Percentiles rank a stretch among this genome's conserved stretches.
These are phyloP conservation scores for Xylariales sp. DNA, from an alignment of 2,329 filamentous ascomycete species.

Conservation along the genomic window DNA sequence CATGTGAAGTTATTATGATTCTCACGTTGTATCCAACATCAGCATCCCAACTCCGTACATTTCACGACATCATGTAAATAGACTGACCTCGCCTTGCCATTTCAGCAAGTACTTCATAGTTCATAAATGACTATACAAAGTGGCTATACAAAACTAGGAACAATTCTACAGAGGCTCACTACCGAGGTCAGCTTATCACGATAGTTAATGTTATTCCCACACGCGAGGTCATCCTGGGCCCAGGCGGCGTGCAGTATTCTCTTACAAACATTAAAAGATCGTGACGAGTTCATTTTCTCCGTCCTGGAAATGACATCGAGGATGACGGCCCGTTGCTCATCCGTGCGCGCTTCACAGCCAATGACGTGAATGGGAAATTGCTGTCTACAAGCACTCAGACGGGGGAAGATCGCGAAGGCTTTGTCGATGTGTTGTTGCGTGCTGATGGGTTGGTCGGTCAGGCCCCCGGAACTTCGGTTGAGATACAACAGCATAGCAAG, in stretches of 20 bases:
- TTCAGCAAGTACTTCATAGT: not conserved
- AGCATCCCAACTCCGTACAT: too few species aligned
- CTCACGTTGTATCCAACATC: too few species aligned
- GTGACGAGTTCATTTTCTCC: slow-evolving; percentile 10
- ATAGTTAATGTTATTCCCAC: slow-evolving; percentile 4
- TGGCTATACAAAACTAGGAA: slow-evolving; percentile 2
- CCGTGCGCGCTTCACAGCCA: slow-evolving; percentile 22
- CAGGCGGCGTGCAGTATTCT: slow-evolving; percentile 25
- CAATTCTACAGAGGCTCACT: not conserved
- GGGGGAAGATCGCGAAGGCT: slow-evolving; percentile 20
- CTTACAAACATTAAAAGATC: slow-evolving; percentile 17
- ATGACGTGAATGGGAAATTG: slow-evolving; percentile 24
- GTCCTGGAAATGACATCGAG: slow-evolving; percentile 26
- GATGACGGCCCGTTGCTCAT: slow-evolving; percentile 17
- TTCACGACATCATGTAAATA: too few species aligned
- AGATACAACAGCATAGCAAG: slow-evolving; percentile 20
- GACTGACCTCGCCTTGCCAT: too few species aligned
- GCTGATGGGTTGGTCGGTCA: slow-evolving; percentile 8
- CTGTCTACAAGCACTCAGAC: slow-evolving; percentile 16
- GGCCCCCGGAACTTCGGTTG: slow-evolving; percentile 15
- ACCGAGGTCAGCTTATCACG: not conserved
- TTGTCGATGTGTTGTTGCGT: slow-evolving; percentile 17
- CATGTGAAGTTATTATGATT: too few species aligned
- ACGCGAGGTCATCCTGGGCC: slow-evolving; percentile 29
- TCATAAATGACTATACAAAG: not conserved